These are phyloP conservation scores for Schizophyllum commune DNA, from an alignment of 1,284 basidiomycete species.

Conservation along the genomic window DNA sequence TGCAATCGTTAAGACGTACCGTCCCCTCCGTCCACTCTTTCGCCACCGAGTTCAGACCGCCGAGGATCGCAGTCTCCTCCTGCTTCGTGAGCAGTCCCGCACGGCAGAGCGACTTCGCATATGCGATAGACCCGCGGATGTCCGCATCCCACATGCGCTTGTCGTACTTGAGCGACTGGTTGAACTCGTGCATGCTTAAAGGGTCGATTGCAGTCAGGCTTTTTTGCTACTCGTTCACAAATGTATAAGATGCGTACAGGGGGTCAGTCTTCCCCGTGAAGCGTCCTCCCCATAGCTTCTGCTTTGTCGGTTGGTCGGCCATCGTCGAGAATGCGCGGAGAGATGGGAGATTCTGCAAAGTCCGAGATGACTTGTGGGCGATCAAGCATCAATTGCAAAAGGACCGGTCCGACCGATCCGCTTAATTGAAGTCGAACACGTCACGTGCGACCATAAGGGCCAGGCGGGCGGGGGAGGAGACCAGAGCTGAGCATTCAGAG, in stretches of 20 bases:
- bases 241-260: conserved; percentile 36
- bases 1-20: conserved; percentile 33
- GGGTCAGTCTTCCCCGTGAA: conserved; percentile 88
- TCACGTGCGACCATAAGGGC: not conserved
- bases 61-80: conserved; percentile 69
- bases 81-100: conserved; percentile 74
- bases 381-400: not conserved
- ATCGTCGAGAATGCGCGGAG: conserved; percentile 20
- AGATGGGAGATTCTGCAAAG: not conserved
- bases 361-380: not conserved
- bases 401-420: not conserved
- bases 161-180: conserved; percentile 93
- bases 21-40: conserved; percentile 78
- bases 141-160: conserved; percentile 90
- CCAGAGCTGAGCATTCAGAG: too few relatives aligned
- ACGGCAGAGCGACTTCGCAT: conserved; percentile 79
- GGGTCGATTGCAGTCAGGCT: not conserved
- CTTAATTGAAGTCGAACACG: not conserved
- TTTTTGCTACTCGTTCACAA: not conserved
- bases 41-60: conserved; percentile 74
- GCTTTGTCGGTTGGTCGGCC: conserved; percentile 59
- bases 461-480: too few relatives aligned
- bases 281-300: conserved; percentile 84
- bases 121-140: conserved; percentile 92
- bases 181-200: conserved; percentile 88